Evolutionary conservation across 2,329 filamentous ascomycete species (phyloP).

Genomic region (Leptosphaerulina australis): DNA sequence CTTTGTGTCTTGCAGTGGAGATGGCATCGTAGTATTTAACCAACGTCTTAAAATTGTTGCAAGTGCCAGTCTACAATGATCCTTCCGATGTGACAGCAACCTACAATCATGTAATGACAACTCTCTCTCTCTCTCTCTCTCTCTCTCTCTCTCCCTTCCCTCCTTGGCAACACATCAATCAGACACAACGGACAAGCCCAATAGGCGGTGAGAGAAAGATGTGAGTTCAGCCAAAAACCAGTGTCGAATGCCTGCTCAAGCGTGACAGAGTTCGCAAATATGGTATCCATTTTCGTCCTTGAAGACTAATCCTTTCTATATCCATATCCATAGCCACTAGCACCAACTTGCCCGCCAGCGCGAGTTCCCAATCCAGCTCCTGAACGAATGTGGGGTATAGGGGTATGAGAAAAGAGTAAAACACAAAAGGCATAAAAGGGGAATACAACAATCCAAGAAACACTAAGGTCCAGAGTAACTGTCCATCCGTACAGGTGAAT

Average conservation of each 20-base stretch:
- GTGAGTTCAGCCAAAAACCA: background rate
- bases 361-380: conserved; percentile 26
- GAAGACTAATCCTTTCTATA: conserved; percentile 47
- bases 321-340: conserved; percentile 34
- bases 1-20: too few relatives aligned
- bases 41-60: too few relatives aligned
- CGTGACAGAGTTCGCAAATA: conserved; percentile 1
- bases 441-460: conserved; percentile 18
- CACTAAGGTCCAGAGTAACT: conserved; percentile 15
- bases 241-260: background rate
- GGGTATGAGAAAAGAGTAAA: conserved; percentile 19
- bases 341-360: conserved; percentile 17
- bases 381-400: conserved; percentile 24
- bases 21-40: too few relatives aligned
- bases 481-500: conserved; percentile 15
- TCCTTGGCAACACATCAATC: too few relatives aligned
- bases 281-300: conserved; percentile 45
- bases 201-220: background rate
- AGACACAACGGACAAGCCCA: background rate
- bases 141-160: too few relatives aligned
- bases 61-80: too few relatives aligned
- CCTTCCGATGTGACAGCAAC: too few relatives aligned
- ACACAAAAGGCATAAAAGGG: conserved; percentile 6
- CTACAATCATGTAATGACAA: too few relatives aligned
- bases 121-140: too few relatives aligned